Conservation (phyloP, 768 basidiomycete genomes). For the Pleurotus ostreatus region DNA sequence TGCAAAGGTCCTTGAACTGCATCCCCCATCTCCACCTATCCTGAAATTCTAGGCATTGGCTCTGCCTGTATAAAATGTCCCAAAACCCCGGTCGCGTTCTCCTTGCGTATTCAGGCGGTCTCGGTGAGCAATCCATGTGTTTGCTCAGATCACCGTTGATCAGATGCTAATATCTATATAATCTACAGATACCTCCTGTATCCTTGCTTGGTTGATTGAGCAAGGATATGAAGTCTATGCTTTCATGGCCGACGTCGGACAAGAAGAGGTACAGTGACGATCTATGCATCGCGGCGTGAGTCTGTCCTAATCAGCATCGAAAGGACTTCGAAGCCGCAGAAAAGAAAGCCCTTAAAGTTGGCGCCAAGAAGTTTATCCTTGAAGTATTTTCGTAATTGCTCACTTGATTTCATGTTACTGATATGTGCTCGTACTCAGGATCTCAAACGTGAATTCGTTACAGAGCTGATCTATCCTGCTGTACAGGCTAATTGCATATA, state of each 20-base stretch:
- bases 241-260: slow-evolving; percentile 95
- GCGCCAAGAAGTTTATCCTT: slow-evolving; percentile 95
- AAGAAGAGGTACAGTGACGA: slow-evolving; percentile 63
- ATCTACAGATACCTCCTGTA: slow-evolving; percentile 89
- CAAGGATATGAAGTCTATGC: slow-evolving; percentile 96
- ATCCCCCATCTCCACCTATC: background rate
- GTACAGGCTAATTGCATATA: slow-evolving; percentile 99
- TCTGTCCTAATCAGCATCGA: slow-evolving; percentile 9
- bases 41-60: too few species aligned
- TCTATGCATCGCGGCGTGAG: background rate
- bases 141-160: slow-evolving; percentile 10
- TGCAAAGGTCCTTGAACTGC: background rate
- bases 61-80: slow-evolving; percentile 32
- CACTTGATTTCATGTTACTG: background rate
- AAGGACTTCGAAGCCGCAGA: slow-evolving; percentile 94
- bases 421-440: slow-evolving; percentile 47
- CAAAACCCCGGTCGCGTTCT: slow-evolving; percentile 78
- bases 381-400: slow-evolving; percentile 43
- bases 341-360: slow-evolving; percentile 83
- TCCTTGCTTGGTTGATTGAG: slow-evolving; percentile 98
- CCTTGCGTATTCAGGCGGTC: slow-evolving; percentile 96
- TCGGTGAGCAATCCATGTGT: slow-evolving; percentile 54
- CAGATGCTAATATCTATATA: slow-evolving; percentile 11
- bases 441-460: slow-evolving; percentile 90
- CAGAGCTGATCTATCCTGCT: slow-evolving; percentile 95